Evolutionary conservation across 1,284 basidiomycete species (phyloP).

Genomic region (Somion occarium): DNA sequence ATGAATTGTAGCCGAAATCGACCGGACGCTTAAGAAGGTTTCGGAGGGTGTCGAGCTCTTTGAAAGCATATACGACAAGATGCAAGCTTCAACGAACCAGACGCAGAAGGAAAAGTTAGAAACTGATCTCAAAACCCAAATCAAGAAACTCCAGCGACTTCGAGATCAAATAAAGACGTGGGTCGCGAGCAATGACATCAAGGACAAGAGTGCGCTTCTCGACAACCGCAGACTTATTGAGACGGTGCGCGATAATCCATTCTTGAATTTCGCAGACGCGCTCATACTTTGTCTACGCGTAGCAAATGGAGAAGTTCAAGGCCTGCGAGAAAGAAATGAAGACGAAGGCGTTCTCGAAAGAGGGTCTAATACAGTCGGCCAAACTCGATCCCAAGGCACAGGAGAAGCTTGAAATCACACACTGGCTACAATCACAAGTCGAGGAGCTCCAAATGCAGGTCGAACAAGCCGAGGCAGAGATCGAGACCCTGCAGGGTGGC

Average conservation of each 20-base stretch:
- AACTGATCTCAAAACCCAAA: slow-evolving; percentile 93
- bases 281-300: slow-evolving; percentile 11
- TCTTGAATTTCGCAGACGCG: slow-evolving; percentile 1
- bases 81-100: slow-evolving; percentile 89
- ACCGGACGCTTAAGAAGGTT: slow-evolving; percentile 94
- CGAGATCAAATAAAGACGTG: slow-evolving; percentile 99
- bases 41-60: slow-evolving; percentile 91
- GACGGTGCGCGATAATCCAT: slow-evolving; percentile 63
- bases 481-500: slow-evolving; percentile 83
- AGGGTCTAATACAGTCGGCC: slow-evolving; percentile 92
- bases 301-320: slow-evolving; percentile 99
- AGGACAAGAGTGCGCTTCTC: slow-evolving; percentile 93
- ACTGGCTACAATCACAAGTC: slow-evolving; percentile 84
- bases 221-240: slow-evolving; percentile 97
- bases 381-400: slow-evolving; percentile 96
- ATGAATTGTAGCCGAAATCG: slow-evolving; percentile 77
- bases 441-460: slow-evolving; percentile 94
- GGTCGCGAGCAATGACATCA: slow-evolving; percentile 98
- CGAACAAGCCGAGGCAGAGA: slow-evolving; percentile 93
- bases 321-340: slow-evolving; percentile 99
- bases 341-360: slow-evolving; percentile 99
- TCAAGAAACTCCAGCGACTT: slow-evolving; percentile 97
- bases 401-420: slow-evolving; percentile 88
- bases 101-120: slow-evolving; percentile 98
- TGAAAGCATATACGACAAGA: slow-evolving; percentile 95